Base-by-base conservation (phyloP, 441 rosid species). In the Gossypium aridum region DNA sequence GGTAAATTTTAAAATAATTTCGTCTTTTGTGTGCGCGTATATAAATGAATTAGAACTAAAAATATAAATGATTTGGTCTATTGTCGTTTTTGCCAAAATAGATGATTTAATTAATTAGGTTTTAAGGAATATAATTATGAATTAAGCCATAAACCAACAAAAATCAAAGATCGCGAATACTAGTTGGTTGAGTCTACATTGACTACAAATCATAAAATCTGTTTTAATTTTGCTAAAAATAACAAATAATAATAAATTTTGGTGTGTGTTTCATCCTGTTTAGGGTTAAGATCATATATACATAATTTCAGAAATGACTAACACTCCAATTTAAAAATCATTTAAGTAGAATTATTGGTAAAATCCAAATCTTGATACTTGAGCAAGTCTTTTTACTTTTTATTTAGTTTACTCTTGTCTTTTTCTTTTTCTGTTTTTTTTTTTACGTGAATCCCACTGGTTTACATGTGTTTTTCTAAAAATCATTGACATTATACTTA, bases 101-200 rank as follows among this genome's bases (percentile, higher is more conserved):
- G 13, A 55, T 55, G 13, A 9, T 7, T 55, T 7, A 17, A 55
- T 7, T 19, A 55, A 55, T 55, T 55, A 19, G 60, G 13, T 55
- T 31, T 31, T 55, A 55, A 55, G 25, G 60, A 55, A 55, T 19
- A 54, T 22, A 19, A 19, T 4, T 19, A 55, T 19, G 25, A 17
- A 19, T 19, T 19, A 55, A 55, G 13, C 13, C 60, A 55, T 55
- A 55, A 55, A 55, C 20, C 60, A 55, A 55, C 60, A 55, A 55
- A 19, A 55, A 55, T 55, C 60, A 55, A 55, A 55, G 25, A 56
- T 56, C 10, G 4, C 12, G 2, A 9, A 23, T 23, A 47, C 53
- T 43, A 23, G 59, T 65, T 65, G 28, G 70, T 19, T 17, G 53
- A 39, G 70, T 65, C 9, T n/a, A 51, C 60, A 68, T 68, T 68